phyloP scores from a whole-genome alignment of 768 basidiomycete species.

The Lepiota subincarnata region DNA sequence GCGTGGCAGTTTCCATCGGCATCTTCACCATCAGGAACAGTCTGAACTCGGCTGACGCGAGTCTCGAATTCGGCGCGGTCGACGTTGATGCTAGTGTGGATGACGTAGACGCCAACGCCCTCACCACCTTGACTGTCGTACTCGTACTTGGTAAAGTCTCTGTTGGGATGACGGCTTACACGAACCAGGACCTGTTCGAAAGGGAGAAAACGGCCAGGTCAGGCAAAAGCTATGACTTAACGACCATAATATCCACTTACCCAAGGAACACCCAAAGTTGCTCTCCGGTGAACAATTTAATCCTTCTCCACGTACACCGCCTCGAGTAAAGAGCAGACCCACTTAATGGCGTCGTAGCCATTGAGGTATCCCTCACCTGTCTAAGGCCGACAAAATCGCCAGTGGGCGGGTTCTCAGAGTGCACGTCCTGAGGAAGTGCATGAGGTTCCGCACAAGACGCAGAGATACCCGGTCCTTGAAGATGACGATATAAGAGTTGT shows the following conservation, averaged over 20 bases:
- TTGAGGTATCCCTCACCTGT: slow-evolving; percentile 65
- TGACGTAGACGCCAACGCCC: slow-evolving; percentile 88
- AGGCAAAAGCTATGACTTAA: slow-evolving; percentile 5
- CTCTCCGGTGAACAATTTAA: slow-evolving; percentile 83
- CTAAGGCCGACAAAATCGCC: slow-evolving; percentile 50
- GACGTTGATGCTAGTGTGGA: slow-evolving; percentile 89
- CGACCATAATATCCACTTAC: slow-evolving; percentile 39
- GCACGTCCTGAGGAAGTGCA: slow-evolving; percentile 71
- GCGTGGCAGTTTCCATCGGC: slow-evolving; percentile 96
- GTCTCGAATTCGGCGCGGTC: slow-evolving; percentile 84
- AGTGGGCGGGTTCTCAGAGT: slow-evolving; percentile 47
- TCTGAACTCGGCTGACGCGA: slow-evolving; percentile 91
- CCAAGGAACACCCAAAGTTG: slow-evolving; percentile 68
- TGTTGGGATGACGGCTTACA: slow-evolving; percentile 75
- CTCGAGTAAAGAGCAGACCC: slow-evolving; percentile 79
- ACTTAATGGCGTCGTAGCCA: slow-evolving; percentile 74
- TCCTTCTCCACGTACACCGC: slow-evolving; percentile 94
- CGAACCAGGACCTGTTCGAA: slow-evolving; percentile 83
- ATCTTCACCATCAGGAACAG: slow-evolving; percentile 81
- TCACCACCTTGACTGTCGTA: slow-evolving; percentile 73
- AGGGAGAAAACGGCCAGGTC: slow-evolving; percentile 6
- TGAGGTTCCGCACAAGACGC: slow-evolving; percentile 63
- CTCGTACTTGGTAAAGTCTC: slow-evolving; percentile 82
- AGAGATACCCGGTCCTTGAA: slow-evolving; percentile 68
- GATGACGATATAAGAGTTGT: slow-evolving; percentile 92